Evolutionary conservation across 2,329 filamentous ascomycete genomes (phyloP), one percentile per base, ranked within the genome.

Genomic region (Arthrobotrys conoides): DNA sequence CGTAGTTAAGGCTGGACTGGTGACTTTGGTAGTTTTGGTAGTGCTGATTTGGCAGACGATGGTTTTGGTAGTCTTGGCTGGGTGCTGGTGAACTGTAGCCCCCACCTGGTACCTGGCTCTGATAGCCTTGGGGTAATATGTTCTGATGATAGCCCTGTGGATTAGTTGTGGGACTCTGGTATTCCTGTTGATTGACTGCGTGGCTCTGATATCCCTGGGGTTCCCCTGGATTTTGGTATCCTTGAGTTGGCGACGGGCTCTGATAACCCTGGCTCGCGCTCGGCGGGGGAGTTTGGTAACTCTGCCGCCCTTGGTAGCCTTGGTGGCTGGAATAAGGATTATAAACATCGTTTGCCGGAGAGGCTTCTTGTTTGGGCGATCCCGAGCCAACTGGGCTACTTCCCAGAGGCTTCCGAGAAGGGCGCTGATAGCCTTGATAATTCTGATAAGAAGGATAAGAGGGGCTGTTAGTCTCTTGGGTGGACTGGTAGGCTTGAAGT

Each of bases 401-500:
- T 20, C 63, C 44, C 9, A 77, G 67, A 44, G 73, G 73, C 22
- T 77, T 77, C 3, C 73, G 61, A 3, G 67, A 55, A 4, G 68
- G 73, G 0, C 61, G 51, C 20, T 66, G 72, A 44, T 76, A 59
- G 22, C 18, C 36, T 12, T 68, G 63, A 33, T 61, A 57, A 12
- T 1, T 22, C 30, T 41, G 59, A 38, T 64, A 76, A 22, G 6
- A 22, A 22, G 30, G 65, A 41, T 65, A 44, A n/a, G 46, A 5
- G n/a, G 16, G 38, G n/a, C 48, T 64, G 14, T 61, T 22, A 5
- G 30, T 12, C 1, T 59, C 53, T 33, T 69, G 64, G 36, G 49
- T 64, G 27, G 64, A 20, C 22, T 77, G 73, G 33, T 77, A 77
- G 4, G 67, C 46, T 33, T 77, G 73, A n/a, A 71, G 44, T 20